These are phyloP conservation scores for Nakazawaea ambrosiae DNA, from an alignment of 805 yeast genomes.

Conservation along the genomic window DNA sequence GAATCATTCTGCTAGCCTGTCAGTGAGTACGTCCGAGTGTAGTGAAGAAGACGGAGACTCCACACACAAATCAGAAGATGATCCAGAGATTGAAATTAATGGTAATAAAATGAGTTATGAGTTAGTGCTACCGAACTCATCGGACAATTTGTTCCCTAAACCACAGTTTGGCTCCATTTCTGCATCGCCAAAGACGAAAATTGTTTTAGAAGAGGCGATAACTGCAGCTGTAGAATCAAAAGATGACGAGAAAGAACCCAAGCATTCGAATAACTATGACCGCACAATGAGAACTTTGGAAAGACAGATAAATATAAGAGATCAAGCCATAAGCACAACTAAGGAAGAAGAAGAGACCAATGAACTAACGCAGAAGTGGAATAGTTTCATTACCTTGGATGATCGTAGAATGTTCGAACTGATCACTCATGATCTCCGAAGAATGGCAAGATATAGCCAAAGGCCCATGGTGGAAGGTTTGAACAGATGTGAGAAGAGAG, in stretches of 20 bases:
- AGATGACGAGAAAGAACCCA: too few species aligned
- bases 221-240: not conserved
- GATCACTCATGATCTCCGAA: slow-evolving; percentile 23
- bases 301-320: slow-evolving; percentile 20
- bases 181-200: slow-evolving; percentile 2
- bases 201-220: not conserved
- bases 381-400: slow-evolving; percentile 17
- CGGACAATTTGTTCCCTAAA: slow-evolving; percentile 3
- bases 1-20: slow-evolving; percentile 9
- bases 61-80: too few species aligned
- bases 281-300: slow-evolving; percentile 21
- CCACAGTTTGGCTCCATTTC: not conserved
- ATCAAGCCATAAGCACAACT: slow-evolving; percentile 2
- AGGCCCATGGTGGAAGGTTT: slow-evolving; percentile 19
- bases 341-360: slow-evolving; percentile 4
- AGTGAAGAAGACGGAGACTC: too few species aligned
- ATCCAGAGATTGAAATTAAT: too few species aligned
- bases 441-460: slow-evolving; percentile 18
- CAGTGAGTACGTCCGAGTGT: too few species aligned
- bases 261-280: not conserved
- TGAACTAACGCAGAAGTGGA: slow-evolving; percentile 14
- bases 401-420: slow-evolving; percentile 21
- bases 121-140: slow-evolving; percentile 5
- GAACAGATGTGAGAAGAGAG: slow-evolving; percentile 6
- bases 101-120: too few species aligned